Base-by-base conservation (phyloP, 306 rosid species). In the Pachyrhizus erosus region DNA sequence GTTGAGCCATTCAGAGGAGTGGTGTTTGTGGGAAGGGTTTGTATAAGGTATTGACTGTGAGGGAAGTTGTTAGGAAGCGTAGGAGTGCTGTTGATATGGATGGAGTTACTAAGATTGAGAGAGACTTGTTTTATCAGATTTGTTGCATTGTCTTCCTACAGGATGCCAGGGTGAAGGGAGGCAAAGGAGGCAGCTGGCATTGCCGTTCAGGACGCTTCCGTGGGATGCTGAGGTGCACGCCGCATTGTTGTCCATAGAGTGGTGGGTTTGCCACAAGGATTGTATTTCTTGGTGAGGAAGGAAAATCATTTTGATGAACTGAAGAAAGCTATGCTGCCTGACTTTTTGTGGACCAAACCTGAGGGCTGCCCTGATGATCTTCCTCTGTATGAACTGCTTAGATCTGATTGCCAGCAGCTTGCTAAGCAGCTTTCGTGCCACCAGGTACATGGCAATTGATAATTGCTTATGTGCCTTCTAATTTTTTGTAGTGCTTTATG, bases 31-130 rank as follows among this genome's bases (percentile, higher is more conserved):
- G 90, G 69, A 92, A 86, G 58, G 46, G 48, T 24, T 74, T 77
- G 0, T 96, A 92, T 62, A 91, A 90, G 84, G 91, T 84, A 2
- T 89, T 87, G 13, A 92, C 88, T 1, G 76, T 78, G n/a, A 93
- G 98, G 82, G 89, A 96, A 82, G 89, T 96, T 60, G 93, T 89
- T 20, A 80, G 98, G 90, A 96, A 90, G 85, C 93, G 98, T 10
- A 89, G 99, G 81, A 93, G 99, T 42, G 99, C 98, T 0, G 98
- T 96, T 14, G 98, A 92, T 86, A 92, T 96, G 99, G 99, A 96
- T 54, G 94, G 92, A 31, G 88, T 91, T 49, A 93, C 94, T 6
- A 45, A 14, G 43, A 93, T 96, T 77, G 82, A 81, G 51, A 89
- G 94, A 72, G 91, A 91, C 5, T 82, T 91, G 0, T 96, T 93